Conservation (phyloP, 768 basidiomycete species). For the Lentinula edodes region DNA sequence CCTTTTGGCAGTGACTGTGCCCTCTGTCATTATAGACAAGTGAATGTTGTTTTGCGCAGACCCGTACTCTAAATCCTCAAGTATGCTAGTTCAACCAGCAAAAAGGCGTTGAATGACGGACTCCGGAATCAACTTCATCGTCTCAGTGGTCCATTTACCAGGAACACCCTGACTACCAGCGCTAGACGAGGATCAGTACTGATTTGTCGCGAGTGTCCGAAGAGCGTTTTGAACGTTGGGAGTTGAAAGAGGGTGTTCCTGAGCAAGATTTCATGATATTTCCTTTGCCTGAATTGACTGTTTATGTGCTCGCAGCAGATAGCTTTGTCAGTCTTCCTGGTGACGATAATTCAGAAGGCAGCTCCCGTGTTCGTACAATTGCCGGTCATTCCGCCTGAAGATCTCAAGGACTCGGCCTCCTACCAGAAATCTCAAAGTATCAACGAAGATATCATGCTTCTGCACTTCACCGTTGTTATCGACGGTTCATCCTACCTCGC, state of each 20-base stretch:
- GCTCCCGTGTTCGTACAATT: slow-evolving; percentile 15
- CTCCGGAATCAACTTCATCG: background rate
- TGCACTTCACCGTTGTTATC: too few relatives aligned
- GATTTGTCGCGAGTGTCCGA: slow-evolving; percentile 6
- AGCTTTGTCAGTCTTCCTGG: slow-evolving; percentile 29
- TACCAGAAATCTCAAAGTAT: too few relatives aligned
- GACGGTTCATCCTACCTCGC: too few relatives aligned
- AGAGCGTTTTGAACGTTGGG: slow-evolving; percentile 26
- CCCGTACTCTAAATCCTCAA: background rate
- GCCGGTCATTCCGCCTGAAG: background rate
- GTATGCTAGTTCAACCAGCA: background rate
- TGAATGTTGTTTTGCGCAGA: background rate
- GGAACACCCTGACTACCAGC: background rate
- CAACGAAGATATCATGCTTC: too few relatives aligned
- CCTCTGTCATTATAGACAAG: background rate
- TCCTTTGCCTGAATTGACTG: slow-evolving; percentile 37
- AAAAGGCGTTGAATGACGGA: background rate
- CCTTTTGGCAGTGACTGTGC: background rate
- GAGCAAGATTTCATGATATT: slow-evolving; percentile 33
- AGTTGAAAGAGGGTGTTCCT: slow-evolving; percentile 25
- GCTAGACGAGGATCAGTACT: background rate
- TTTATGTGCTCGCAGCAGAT: slow-evolving; percentile 22
- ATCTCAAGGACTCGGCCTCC: too few relatives aligned
- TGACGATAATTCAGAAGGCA: slow-evolving; percentile 8
- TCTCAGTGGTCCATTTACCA: background rate